These are phyloP conservation scores for Rhizophagus prolifer DNA, from an alignment of 192 early-diverging fungal genomes.

Conservation along the genomic window DNA sequence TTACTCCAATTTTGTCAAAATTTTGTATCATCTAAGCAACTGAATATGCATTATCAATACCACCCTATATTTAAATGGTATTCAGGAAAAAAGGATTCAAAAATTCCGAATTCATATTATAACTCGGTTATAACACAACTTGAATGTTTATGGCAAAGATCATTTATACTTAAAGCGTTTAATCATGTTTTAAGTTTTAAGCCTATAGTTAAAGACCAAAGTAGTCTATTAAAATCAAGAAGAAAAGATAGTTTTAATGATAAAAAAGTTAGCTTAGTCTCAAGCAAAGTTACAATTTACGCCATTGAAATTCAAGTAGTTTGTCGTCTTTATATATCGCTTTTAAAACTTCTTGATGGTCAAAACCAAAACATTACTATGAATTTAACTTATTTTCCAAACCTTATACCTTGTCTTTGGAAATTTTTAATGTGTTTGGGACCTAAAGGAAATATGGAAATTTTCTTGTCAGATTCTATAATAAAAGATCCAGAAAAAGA, in stretches of 20 bases:
- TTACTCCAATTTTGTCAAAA: constrained; percentile 31
- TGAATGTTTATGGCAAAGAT: constrained; percentile 6
- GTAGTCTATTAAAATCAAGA: background rate
- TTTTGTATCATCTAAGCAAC: constrained; percentile 31
- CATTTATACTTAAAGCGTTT: constrained; percentile 3
- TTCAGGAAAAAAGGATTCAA: constrained; percentile 19
- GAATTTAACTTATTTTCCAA: constrained; percentile 50
- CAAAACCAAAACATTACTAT: constrained; percentile 52
- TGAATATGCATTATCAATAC: constrained; percentile 35
- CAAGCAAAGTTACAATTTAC: constrained; percentile 28
- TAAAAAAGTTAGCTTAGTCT: constrained; percentile 25
- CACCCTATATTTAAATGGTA: constrained; percentile 28
- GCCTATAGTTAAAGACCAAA: background rate
- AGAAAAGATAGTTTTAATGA: background rate
- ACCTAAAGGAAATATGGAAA: constrained; percentile 52
- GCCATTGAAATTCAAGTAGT: constrained; percentile 48
- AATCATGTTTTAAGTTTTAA: constrained; percentile 10
- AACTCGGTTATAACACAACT: background rate
- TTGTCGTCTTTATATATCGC: constrained; percentile 41
- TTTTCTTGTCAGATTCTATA: constrained; percentile 56
- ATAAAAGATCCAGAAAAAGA: constrained; percentile 50
- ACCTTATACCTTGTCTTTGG: constrained; percentile 59
- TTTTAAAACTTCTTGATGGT: constrained; percentile 40
- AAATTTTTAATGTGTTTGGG: constrained; percentile 55
- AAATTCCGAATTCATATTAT: constrained; percentile 13